Evolutionary conservation across 2,329 filamentous ascomycete genomes (phyloP), one percentile per base, ranked within the genome.

Genomic region (Aspergillus aculeatus): DNA sequence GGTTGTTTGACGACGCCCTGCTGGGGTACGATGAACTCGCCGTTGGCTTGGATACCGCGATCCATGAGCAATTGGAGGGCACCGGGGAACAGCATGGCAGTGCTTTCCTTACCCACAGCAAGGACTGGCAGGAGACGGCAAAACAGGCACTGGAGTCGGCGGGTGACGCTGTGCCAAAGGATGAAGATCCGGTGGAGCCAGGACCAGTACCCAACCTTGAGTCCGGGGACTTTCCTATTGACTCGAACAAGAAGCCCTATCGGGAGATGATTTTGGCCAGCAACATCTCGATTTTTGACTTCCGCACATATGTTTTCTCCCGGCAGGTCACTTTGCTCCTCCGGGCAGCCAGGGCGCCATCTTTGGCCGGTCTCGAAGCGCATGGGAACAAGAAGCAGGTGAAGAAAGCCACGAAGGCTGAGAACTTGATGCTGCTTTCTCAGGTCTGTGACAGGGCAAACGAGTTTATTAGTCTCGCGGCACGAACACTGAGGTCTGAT

Each of bases 221-320:
- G 12, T 59, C 69, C 19, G 64, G 69, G 7, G 68, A 73, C 26
- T 79, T 74, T 53, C 78, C 78, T 19, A 73, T 81, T n/a, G 72
- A 77, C 10, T 82, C 83, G 1, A 86, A 86, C 63, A 82, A 80
- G 67, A 96, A 96, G 73, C 84, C 90, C 1, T 99, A 98, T 72
- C 86, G 94, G 54, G 92, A 96, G 59, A 86, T 96, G 68, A 99
- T 99, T 52, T 81, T 99, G 44, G 89, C 91, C 14, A 99, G 96
- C 78, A 91, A 96, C 65, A 96, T 99, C 38, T 99, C 95, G 0
- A 83, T 96, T 2, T 97, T 98, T 71, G 95, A 99, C 74, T 98
- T 99, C 73, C 84, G 91, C 53, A 91, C 90, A 67, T 99, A 99
- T 73, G 87, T 99, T 12, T 99, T 98, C 74, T 88, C 92, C 3